Evolutionary conservation across 1,284 basidiomycete species (phyloP).

Genomic region (Rhodotorula mucilaginosa): DNA sequence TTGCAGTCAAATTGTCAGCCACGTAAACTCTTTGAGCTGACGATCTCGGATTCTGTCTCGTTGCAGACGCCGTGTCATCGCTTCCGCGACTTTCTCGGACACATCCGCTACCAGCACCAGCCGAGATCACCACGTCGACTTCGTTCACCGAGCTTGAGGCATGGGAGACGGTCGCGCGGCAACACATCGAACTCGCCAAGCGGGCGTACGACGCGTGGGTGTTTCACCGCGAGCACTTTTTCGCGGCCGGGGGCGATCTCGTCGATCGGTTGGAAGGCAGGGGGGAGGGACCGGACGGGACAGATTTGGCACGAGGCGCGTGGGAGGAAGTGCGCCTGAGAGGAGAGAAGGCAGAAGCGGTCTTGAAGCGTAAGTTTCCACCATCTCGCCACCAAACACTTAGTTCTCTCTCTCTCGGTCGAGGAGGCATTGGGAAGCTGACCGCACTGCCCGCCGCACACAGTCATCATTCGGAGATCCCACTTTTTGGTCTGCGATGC

Average conservation of each 20-base stretch:
- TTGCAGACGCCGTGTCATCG: constrained; percentile 25
- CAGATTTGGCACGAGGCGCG: constrained; percentile 21
- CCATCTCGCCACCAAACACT: not conserved
- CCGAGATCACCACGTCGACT: constrained; percentile 19
- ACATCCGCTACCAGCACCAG: constrained; percentile 8
- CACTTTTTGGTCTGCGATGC: constrained; percentile 36
- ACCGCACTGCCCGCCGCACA: not conserved
- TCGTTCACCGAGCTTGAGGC: constrained; percentile 29
- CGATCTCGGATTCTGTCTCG: not conserved
- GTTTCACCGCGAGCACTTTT: constrained; percentile 36
- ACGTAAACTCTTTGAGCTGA: too few species aligned
- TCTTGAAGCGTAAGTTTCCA: constrained; percentile 24
- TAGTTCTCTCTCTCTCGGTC: too few species aligned
- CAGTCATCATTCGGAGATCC: constrained; percentile 31
- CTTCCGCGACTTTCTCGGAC: constrained; percentile 15
- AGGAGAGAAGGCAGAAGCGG: constrained; percentile 29
- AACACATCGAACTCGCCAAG: constrained; percentile 26
- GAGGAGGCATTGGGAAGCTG: not conserved
- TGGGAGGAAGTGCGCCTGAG: constrained; percentile 32
- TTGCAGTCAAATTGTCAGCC: not conserved
- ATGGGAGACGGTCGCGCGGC: constrained; percentile 29
- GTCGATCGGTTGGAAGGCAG: constrained; percentile 27
- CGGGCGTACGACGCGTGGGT: constrained; percentile 28
- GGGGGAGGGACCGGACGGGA: constrained; percentile 14
- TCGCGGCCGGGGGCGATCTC: constrained; percentile 24